Base-by-base conservation (phyloP, 768 basidiomycete genomes). In the Leucocoprinus birnbaumii region DNA sequence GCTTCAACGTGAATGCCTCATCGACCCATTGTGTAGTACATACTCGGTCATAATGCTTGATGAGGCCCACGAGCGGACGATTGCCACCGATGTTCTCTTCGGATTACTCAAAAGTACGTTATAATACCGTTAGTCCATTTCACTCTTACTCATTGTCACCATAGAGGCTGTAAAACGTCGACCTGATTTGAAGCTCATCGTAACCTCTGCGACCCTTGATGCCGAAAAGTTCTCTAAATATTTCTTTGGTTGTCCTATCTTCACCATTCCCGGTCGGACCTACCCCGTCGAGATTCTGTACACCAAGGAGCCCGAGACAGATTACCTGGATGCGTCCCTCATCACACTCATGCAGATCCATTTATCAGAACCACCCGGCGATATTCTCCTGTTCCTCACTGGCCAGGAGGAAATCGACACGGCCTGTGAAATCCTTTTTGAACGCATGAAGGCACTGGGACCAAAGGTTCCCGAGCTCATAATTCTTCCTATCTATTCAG, bases 321-420 rank as follows among this genome's bases (percentile, higher is more conserved):
- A 99, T 71, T 99, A 99, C 71, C 84, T 99, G 54, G 97, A 98
- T 62, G 95, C 96, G 0, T 94, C 95, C 21, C 87, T 99, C 58
- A 98, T 98, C 63, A 98, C 97, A 3, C 90, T 99, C 65, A 96
- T 98, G 91, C 97, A 99, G 70, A 99, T 99, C 56, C 97, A 99
- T 68, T 81, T 99, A 27, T 97, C 96, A 44, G 96, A 99, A 65
- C 97, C 97, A 27, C 91, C 93, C 2, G 97, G 97, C 50, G 97
- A 98, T 66, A 78, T 99, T 61, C 81, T 99, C 2, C 86, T 99
- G 40, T 99, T 99, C 84, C 79, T 99, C 31, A 99, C 97, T 0
- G 97, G 97, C 68, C 94, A 97, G 69, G 97, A 99, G 67, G 97
- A 99, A 69, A 98, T 99, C 57, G 97, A 99, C 69, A 98, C 95